Conservation (phyloP, 129 eudicot genomes). For the Sambucus nigra region DNA sequence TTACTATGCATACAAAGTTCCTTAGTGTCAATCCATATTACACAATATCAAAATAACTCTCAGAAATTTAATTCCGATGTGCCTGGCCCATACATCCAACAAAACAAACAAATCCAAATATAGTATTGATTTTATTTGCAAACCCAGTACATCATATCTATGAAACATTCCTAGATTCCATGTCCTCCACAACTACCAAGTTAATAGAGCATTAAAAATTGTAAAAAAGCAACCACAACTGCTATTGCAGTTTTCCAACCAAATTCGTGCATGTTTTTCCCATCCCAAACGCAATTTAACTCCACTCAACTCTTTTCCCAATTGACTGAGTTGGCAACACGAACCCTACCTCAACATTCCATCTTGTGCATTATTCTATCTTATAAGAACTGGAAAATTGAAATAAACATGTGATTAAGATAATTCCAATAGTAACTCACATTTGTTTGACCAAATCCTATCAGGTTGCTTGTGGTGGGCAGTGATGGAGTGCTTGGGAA, state of each 20-base stretch:
- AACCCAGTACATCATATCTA: neutral
- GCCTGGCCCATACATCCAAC: too few species aligned
- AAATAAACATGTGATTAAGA: neutral
- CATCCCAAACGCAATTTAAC: too few species aligned
- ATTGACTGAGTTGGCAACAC: neutral
- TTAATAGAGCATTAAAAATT: neutral
- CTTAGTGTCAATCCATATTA: too few species aligned
- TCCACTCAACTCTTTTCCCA: neutral
- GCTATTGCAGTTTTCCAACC: neutral
- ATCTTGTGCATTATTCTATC: neutral
- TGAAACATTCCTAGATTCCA: neutral
- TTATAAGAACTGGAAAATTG: neutral
- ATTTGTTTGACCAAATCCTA: slow-evolving; percentile 64
- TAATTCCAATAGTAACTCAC: slow-evolving; percentile 38
- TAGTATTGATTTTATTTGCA: too few species aligned
- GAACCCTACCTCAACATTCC: neutral
- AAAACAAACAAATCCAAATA: too few species aligned
- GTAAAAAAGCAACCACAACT: neutral
- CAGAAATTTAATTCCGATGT: too few species aligned
- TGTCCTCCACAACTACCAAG: neutral
- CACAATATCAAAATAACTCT: too few species aligned
- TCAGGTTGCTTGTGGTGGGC: slow-evolving; percentile 26
- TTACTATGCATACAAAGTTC: too few species aligned
- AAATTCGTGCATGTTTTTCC: neutral
- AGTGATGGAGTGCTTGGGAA: slow-evolving; percentile 51